Conservation (phyloP, 768 basidiomycete species). For the Royoungia palumana region DNA sequence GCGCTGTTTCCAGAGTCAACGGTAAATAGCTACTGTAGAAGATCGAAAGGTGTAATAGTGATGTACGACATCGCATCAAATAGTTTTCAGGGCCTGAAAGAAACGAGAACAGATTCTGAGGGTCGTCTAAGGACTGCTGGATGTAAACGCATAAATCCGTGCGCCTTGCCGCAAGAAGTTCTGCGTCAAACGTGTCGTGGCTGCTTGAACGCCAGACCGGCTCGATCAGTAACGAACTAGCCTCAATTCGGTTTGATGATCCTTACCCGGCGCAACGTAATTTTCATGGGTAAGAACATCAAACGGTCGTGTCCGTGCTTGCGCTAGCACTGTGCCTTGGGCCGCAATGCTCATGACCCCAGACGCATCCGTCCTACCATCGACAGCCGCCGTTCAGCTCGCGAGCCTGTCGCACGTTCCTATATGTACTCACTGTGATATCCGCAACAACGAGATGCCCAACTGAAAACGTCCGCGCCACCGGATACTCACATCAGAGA, state of each 20-base stretch:
- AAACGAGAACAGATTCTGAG: not conserved
- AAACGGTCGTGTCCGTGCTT: constrained; percentile 70
- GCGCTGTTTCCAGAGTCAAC: constrained; percentile 13
- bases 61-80: constrained; percentile 16
- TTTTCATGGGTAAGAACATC: constrained; percentile 70
- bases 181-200: constrained; percentile 51
- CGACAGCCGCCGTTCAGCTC: constrained; percentile 16
- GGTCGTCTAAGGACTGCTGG: constrained; percentile 32
- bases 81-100: constrained; percentile 1
- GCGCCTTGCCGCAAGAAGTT: constrained; percentile 58
- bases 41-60: constrained; percentile 24
- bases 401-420: constrained; percentile 9
- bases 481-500: constrained; percentile 87
- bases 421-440: constrained; percentile 60
- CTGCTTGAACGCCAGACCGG: constrained; percentile 24
- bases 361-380: constrained; percentile 45
- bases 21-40: constrained; percentile 27
- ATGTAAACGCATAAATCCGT: constrained; percentile 51
- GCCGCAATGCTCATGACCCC: constrained; percentile 50
- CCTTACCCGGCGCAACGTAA: constrained; percentile 79
- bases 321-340: constrained; percentile 65
- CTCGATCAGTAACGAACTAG: constrained; percentile 17
- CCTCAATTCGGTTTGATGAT: constrained; percentile 18
- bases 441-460: constrained; percentile 66
- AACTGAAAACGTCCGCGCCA: constrained; percentile 74